Evolutionary conservation across 2,329 filamentous ascomycete species (phyloP), one percentile per base, ranked within the genome.

Genomic region (Lithohypha guttulata): DNA sequence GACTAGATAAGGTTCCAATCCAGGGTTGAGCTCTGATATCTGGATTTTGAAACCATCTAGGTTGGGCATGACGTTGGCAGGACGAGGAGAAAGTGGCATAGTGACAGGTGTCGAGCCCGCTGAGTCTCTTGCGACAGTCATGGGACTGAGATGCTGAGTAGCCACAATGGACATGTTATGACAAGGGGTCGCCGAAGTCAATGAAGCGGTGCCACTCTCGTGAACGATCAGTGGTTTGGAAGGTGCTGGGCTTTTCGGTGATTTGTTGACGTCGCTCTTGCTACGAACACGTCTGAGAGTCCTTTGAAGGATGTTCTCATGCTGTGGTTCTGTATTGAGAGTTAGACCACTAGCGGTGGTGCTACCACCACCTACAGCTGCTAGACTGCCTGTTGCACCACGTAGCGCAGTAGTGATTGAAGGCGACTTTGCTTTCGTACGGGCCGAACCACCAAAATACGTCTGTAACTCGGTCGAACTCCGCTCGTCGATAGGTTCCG

Each of bases 11-110:
- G 69, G 62, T n/a, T 66, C 65, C 42, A 93, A 65, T 8, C 69
- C 64, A n/a, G 84, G 84, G 53, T 93, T 93, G 29, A 93, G 62
- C 43, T 73, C 70, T 31, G 77, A 62, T 13, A 89, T 73, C 53
- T 93, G 81, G 17, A 75, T 69, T 48, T 76, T 77, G 61, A 94
- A 94, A 0, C 86, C 86, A 43, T 78, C 73, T 17, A 79, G 62
- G 13, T 76, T 86, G 1, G 86, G 82, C 7, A 77, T 70, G 44
- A 89, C 81, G 7, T 72, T 69, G 48, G 84, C 75, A 21, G 77
- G 74, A 10, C 75, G 62, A 43, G 78, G 73, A 25, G 67, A 67
- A 4, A 78, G 68, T 33, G 81, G 75, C 55, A 75, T 71, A 33
- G 70, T 74, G 46, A 53, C 43, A 9, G 43, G 47, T 14, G 41